Evolutionary conservation across 768 basidiomycete species (phyloP), one percentile per base, ranked within the genome.

Genomic region (Pleurotus platypus): DNA sequence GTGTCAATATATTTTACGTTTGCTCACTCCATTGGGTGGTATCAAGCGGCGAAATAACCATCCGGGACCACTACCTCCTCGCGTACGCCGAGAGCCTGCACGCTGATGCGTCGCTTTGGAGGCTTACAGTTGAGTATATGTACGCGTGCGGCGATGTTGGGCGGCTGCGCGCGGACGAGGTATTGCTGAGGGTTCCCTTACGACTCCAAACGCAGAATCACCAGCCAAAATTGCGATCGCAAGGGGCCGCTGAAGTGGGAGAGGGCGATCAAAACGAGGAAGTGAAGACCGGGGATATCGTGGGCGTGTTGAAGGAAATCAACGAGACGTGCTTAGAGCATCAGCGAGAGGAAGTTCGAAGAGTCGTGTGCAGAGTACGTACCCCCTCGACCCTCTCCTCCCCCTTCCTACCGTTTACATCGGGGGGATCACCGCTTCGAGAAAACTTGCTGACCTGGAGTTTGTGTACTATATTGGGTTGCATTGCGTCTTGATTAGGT

Each of bases 121-220:
- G 90, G 46, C 82, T 96, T 58, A 87, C 88, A 0, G 86, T 92
- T 56, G 89, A 89, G 46, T 99, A 99, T 66, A 86, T 97, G 79
- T 89, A 87, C 62, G 84, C 89, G 0, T 93, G 92, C 57, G 90
- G 89, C 0, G 76, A 80, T 2, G 78, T 87, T 24, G 96, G 95
- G 2, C 78, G 80, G 64, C 75, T 75, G 26, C 83, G 86, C 60
- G 89, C 89, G 0, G 86, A 91, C 58, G 84, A 89, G 68, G 75
- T 94, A 27, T 70, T 98, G 12, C 71, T 88, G 35, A 85, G 86
- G 26, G 84, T 94, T 3, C 87, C 92, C 2, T 75, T 94, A 47
- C 73, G 73, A 55, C 64, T 89, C 35, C 75, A 79, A 50, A 72
- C 77, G 58, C 68, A 71, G 65, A 35, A 35, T 11, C 30, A 35